Percentiles rank a stretch among this genome's conserved stretches.
Conservation (phyloP, 1,139 yeast genomes). For the Hansenula sp. region DNA sequence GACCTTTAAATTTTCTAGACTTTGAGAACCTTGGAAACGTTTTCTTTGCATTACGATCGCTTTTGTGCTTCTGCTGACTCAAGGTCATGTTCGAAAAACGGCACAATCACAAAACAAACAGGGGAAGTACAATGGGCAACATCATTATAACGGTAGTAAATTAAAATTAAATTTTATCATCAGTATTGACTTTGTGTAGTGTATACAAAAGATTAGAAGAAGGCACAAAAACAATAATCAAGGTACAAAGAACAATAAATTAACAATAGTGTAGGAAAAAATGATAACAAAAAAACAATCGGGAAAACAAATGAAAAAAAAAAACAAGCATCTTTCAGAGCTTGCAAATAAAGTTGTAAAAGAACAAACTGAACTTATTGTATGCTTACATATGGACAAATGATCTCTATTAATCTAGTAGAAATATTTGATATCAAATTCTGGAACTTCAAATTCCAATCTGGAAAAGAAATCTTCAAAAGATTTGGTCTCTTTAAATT, state of each 20-base stretch:
- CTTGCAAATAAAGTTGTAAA: too few species aligned
- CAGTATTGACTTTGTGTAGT: neutral
- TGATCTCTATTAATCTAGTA: constrained; percentile 1
- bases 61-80: too few species aligned
- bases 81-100: too few species aligned
- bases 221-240: neutral
- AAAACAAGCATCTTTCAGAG: too few species aligned
- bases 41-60: too few species aligned
- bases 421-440: constrained; percentile 10
- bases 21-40: too few species aligned
- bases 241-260: neutral
- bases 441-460: constrained; percentile 16
- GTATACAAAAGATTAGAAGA: neutral
- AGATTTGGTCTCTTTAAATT: constrained; percentile 5
- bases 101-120: too few species aligned
- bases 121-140: too few species aligned
- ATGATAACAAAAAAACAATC: too few species aligned
- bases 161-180: neutral
- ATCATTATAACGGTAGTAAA: neutral
- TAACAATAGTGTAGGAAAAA: neutral
- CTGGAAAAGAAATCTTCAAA: constrained; percentile 9
- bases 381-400: too few species aligned
- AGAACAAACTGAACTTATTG: too few species aligned
- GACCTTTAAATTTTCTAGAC: constrained; percentile 60
- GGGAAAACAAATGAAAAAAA: too few species aligned